A percentile compares a stretch with the other conserved stretches of the same genome.
Conservation (phyloP, 2,329 filamentous ascomycete genomes). For the Ascochyta viciae-villosae region DNA sequence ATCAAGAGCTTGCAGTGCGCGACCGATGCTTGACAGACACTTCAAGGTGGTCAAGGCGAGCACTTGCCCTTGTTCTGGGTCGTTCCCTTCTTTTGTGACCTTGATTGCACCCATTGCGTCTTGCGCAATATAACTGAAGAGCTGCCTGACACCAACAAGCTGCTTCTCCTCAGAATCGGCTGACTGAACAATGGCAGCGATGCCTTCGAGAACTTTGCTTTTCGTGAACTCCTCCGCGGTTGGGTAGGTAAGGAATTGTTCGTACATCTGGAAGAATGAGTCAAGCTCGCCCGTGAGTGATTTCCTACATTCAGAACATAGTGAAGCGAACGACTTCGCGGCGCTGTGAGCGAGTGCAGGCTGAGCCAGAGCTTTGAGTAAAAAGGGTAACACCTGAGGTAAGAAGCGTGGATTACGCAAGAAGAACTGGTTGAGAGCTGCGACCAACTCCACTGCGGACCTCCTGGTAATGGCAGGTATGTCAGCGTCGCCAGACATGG, state of each 20-base stretch:
- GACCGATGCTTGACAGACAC: constrained; percentile 74
- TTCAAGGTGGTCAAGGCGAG: constrained; percentile 64
- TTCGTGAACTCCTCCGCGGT: constrained; percentile 73
- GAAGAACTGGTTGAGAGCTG: constrained; percentile 79
- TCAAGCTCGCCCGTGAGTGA: constrained; percentile 71
- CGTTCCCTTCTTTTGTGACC: constrained; percentile 40
- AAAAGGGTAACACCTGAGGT: constrained; percentile 73
- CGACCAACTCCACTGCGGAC: constrained; percentile 73
- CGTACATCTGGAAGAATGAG: constrained; percentile 75
- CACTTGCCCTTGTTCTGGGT: constrained; percentile 52
- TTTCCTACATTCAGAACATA: constrained; percentile 77
- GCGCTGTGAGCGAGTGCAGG: constrained; percentile 69
- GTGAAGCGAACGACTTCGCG: constrained; percentile 74
- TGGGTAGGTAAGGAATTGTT: constrained; percentile 64
- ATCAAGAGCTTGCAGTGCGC: constrained; percentile 72
- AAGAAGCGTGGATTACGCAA: constrained; percentile 71
- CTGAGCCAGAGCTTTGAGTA: constrained; percentile 74
- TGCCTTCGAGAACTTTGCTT: constrained; percentile 75
- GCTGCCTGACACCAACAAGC: constrained; percentile 60
- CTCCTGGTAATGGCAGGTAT: constrained; percentile 70
- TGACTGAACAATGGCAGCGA: constrained; percentile 78
- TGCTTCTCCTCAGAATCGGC: constrained; percentile 65
- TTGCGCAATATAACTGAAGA: constrained; percentile 67
- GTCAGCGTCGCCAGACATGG: constrained; percentile 52
- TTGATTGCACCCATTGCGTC: constrained; percentile 60